Evolutionary conservation across 148 eudicot genomes (phyloP).

Genomic region (Hydrangea macrophylla): DNA sequence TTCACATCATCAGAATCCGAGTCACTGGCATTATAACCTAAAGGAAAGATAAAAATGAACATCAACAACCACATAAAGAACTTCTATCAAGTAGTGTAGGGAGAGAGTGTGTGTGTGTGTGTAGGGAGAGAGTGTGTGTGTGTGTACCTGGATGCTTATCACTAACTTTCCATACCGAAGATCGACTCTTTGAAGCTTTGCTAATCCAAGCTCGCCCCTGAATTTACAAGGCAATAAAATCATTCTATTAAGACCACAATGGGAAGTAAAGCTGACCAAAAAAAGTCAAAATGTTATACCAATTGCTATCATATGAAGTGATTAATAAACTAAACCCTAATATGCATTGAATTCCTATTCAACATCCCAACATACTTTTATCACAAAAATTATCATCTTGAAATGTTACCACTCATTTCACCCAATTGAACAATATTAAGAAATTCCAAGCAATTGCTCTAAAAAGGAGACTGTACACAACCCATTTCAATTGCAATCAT

Average conservation of each 20-base stretch:
- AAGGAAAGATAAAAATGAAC: slow-evolving; percentile 10
- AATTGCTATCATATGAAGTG: neutral
- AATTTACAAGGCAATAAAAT: neutral
- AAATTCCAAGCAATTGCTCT: neutral
- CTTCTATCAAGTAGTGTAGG: neutral
- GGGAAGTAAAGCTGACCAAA: neutral
- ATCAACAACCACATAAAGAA: neutral
- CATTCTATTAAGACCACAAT: neutral
- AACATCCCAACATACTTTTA: neutral
- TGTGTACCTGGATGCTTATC: slow-evolving; percentile 33
- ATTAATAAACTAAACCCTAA: neutral
- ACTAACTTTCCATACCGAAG: slow-evolving; percentile 39
- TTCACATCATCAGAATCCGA: slow-evolving; percentile 34
- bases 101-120: neutral
- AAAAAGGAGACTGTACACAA: too few relatives aligned
- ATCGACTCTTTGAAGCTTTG: slow-evolving; percentile 29
- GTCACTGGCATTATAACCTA: slow-evolving; percentile 41
- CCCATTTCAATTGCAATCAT: neutral
- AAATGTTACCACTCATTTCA: too few relatives aligned
- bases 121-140: neutral
- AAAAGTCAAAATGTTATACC: neutral
- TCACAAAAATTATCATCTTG: neutral
- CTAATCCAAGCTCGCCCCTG: slow-evolving; percentile 36
- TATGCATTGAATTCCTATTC: neutral
- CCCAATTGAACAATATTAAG: too few relatives aligned